Evolutionary conservation across 2,329 filamentous ascomycete species (phyloP).

Genomic region (Aureobasidium sp.): DNA sequence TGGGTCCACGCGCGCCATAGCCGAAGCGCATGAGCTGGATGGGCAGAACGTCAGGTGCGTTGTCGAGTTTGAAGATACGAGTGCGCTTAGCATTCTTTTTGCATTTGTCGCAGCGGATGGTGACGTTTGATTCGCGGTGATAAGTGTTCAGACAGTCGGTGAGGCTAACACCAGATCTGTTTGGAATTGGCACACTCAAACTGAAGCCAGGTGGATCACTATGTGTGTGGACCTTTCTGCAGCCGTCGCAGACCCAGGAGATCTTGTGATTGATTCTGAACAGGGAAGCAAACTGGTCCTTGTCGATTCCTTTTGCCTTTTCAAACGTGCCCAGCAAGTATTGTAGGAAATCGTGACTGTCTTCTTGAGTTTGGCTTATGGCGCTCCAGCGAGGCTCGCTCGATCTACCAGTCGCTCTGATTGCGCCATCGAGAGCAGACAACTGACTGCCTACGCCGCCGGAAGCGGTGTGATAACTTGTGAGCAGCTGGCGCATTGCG

Average conservation of each 20-base stretch:
- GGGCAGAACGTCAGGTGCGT: constrained; percentile 19
- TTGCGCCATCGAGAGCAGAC: constrained; percentile 15
- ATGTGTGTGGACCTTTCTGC: constrained; percentile 8
- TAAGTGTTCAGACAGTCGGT: constrained; percentile 16
- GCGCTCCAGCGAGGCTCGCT: constrained; percentile 16
- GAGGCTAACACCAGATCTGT: constrained; percentile 7
- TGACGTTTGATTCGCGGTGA: constrained; percentile 15
- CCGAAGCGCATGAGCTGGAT: constrained; percentile 20
- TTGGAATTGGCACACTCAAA: constrained; percentile 16
- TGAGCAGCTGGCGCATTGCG: constrained; percentile 13
- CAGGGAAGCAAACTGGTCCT: constrained; percentile 6
- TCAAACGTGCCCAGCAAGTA: constrained; percentile 17
- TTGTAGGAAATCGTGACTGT: constrained; percentile 17
- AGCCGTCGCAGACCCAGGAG: constrained; percentile 17
- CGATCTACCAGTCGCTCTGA: constrained; percentile 11
- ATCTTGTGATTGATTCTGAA: constrained; percentile 17
- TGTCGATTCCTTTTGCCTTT: constrained; percentile 6
- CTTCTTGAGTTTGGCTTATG: constrained; percentile 16
- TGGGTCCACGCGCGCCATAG: background rate
- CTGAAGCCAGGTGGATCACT: constrained; percentile 14
- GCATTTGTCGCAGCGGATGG: constrained; percentile 19
- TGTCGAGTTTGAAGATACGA: constrained; percentile 11
- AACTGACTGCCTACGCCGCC: constrained; percentile 2
- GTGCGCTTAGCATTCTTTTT: constrained; percentile 8
- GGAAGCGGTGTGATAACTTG: constrained; percentile 11